Evolutionary conservation across 2,329 filamentous ascomycete genomes (phyloP), one percentile per base, ranked within the genome.

Genomic region (Cercospora sesami): DNA sequence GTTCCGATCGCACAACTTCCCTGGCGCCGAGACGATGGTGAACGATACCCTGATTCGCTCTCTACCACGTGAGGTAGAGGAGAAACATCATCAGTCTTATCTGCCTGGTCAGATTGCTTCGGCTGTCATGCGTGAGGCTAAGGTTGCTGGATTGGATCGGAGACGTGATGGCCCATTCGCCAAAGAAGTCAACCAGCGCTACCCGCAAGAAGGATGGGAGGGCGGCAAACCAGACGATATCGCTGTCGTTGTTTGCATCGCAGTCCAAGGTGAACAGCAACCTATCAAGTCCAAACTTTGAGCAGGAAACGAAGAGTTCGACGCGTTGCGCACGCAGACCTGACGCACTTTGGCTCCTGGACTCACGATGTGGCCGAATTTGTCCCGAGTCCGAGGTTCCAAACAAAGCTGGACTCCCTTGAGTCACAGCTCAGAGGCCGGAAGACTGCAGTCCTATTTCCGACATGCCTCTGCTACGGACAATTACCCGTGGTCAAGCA

Each of bases 201-300:
- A 92, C 74, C 94, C 95, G 0, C 84, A 90, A 42, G 94, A 98
- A 79, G 87, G 89, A 67, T 99, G 92, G 88, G 89, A 89, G 67
- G 95, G 95, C 67, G 95, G 95, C 63, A 99, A 99, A 80, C 87
- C 96, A 21, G 95, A 99, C 78, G 95, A 99, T 79, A 97, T 99
- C 68, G 94, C 93, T 75, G 93, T 93, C 4, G 84, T 99, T 61
- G 89, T 94, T 14, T 88, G 90, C 33, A 83, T 97, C 31, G 92
- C 92, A 1, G 88, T 92, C 8, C 90, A 94, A 63, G 42, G 69
- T 63, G 5, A 63, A 66, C 10, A 66, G 68, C 21, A 72, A 61
- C 72, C 74, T 16, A 68, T 78, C 59, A 79, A 79, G 62, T 75
- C 78, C 16, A 79, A 79, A 68, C 70, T 73, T 26, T 73, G 51